phyloP scores from a whole-genome alignment of 768 basidiomycete genomes.

The Suillus ampliporus region DNA sequence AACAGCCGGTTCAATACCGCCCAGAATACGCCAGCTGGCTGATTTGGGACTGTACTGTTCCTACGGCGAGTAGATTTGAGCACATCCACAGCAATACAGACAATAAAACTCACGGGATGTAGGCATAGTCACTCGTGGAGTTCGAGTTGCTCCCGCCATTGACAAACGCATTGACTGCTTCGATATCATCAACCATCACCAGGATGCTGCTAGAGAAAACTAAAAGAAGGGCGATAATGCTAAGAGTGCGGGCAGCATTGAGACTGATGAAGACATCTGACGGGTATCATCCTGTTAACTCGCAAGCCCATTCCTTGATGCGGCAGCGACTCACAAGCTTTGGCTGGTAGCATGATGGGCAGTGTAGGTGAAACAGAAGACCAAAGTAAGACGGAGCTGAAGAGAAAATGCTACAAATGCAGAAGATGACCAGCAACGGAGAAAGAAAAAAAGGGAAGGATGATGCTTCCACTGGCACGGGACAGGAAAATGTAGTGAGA shows the following conservation, averaged over 20 bases:
- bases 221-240: conserved; percentile 78
- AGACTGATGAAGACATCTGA: conserved; percentile 71
- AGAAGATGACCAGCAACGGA: conserved; percentile 30
- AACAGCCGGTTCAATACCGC: conserved; percentile 85
- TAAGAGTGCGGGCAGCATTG: conserved; percentile 76
- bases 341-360: conserved; percentile 31
- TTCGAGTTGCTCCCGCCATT: conserved; percentile 42
- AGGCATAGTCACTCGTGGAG: conserved; percentile 68
- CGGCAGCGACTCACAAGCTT: conserved; percentile 31
- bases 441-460: conserved; percentile 10
- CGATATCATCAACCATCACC: conserved; percentile 75
- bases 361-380: neutral
- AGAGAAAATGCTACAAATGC: conserved; percentile 13
- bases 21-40: conserved; percentile 92
- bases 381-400: conserved; percentile 23
- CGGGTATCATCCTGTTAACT: neutral
- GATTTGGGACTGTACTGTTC: conserved; percentile 90
- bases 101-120: conserved; percentile 68
- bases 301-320: neutral
- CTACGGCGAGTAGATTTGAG: conserved; percentile 30
- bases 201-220: conserved; percentile 80
- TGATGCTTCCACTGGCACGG: neutral
- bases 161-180: conserved; percentile 71
- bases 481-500: neutral
- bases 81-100: neutral